Conservation (phyloP, 2,329 filamentous ascomycete species). For the Xylariaceae sp. region DNA sequence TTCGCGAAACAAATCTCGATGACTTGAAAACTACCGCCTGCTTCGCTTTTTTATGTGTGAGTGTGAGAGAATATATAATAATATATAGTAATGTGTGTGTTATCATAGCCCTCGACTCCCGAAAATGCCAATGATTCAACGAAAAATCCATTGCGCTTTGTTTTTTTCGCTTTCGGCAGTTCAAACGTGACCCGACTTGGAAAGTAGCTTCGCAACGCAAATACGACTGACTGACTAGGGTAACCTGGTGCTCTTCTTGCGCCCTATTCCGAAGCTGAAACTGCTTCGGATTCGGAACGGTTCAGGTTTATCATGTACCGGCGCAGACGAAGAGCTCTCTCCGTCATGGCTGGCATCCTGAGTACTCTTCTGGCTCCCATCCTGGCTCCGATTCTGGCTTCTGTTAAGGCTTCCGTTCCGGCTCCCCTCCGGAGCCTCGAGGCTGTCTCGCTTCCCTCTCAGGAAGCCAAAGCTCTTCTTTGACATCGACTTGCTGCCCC, state of each 20-base stretch:
- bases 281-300: conserved; percentile 48
- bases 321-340: conserved; percentile 25
- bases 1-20: background rate
- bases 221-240: conserved; percentile 22
- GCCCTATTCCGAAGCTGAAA: conserved; percentile 61
- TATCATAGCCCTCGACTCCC: conserved; percentile 6
- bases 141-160: conserved; percentile 1
- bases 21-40: background rate
- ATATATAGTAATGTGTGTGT: background rate
- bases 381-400: conserved; percentile 33
- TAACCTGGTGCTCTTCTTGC: conserved; percentile 62
- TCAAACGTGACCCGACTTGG: background rate
- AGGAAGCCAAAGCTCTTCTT: conserved; percentile 68
- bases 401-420: conserved; percentile 31
- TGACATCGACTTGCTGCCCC: conserved; percentile 72
- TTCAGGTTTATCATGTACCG: conserved; percentile 35
- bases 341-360: conserved; percentile 31
- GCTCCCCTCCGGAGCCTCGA: conserved; percentile 30
- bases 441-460: conserved; percentile 38
- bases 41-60: background rate
- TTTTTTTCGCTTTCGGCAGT: background rate
- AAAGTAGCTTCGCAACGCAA: background rate
- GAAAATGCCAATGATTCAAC: conserved; percentile 15
- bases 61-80: background rate
- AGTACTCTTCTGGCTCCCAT: conserved; percentile 23